These are phyloP conservation scores for Globisporangium acanthophoron DNA, from an alignment of 352 stramenopile genomes.

Conservation along the genomic window DNA sequence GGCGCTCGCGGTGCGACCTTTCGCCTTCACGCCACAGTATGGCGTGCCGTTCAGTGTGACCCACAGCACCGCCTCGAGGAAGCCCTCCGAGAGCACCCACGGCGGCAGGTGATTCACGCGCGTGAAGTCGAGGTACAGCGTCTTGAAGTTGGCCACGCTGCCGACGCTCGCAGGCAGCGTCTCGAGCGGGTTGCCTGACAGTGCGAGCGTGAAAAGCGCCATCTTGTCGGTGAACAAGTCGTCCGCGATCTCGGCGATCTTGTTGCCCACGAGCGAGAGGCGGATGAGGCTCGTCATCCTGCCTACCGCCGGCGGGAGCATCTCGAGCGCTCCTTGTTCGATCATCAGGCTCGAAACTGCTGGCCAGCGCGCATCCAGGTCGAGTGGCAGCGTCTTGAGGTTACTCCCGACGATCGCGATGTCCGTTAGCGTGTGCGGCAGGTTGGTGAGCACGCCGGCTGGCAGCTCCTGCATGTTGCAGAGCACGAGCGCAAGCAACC, in stretches of 20 bases:
- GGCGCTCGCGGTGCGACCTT: background rate
- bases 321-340: background rate
- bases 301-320: background rate
- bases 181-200: conserved; percentile 6
- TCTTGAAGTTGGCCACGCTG: conserved; percentile 8
- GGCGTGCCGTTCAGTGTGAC: background rate
- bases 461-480: conserved; percentile 10
- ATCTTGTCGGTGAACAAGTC: conserved; percentile 2
- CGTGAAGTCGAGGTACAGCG: conserved; percentile 8
- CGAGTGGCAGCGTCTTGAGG: conserved; percentile 4
- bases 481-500: conserved; percentile 4
- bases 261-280: conserved; percentile 9
- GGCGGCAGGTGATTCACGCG: background rate
- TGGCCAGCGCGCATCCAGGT: conserved; percentile 8
- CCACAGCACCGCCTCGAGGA: conserved; percentile 10
- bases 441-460: conserved; percentile 1
- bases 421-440: conserved; percentile 7
- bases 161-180: background rate
- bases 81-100: conserved; percentile 4
- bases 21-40: background rate
- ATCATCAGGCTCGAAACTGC: conserved; percentile 7
- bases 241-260: conserved; percentile 3
- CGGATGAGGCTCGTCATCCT: conserved; percentile 8
- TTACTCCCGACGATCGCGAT: conserved; percentile 13
- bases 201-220: conserved; percentile 7